Evolutionary conservation across 345 rosid genomes (phyloP), one percentile per base, ranked within the genome.

Genomic region (Rubroshorea leprosula): DNA sequence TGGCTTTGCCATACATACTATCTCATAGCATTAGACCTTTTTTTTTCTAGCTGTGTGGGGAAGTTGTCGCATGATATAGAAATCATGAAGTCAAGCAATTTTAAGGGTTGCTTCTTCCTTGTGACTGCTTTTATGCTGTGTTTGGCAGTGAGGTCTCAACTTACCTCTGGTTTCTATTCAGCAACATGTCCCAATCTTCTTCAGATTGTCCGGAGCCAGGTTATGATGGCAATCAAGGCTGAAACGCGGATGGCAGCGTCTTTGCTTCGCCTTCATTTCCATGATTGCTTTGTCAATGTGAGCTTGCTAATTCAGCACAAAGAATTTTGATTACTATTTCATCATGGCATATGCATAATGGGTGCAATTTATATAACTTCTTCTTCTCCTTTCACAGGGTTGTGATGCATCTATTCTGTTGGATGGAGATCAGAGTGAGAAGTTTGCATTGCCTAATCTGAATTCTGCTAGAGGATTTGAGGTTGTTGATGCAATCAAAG

Each of bases 231-330:
- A 16, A 51, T 80, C 62, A 76, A 59, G 61, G 49, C 54, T 15
- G 90, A 83, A 57, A 83, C 13, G 54, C 68, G 80, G 49, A 80
- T 83, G 82, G 84, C 80, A 0, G 84, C 82, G 46, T 83, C 89
- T 20, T 60, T 83, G 67, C 55, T 74, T 19, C 78, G 85, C 21
- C 85, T 83, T 57, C 89, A 77, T 61, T 83, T 83, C 67, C 85
- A 83, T 15, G 89, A 83, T 67, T 83, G 89, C 74, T 83, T 80
- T 23, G 83, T 80, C 55, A 78, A 83, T 58, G 83, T 83, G 47
- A 51, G 88, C 62, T 23, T 58, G 18, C 14, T 1, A 13, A 13
- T 19, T 16, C 12, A 35, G 12, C 41, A 35, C 7, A 13, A 16
- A 2, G 6, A 35, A 27, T 9, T 44, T 53, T 26, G 10, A 24